Evolutionary conservation across 495 filamentous ascomycete species (phyloP).

Genomic region (Physcia stellaris): DNA sequence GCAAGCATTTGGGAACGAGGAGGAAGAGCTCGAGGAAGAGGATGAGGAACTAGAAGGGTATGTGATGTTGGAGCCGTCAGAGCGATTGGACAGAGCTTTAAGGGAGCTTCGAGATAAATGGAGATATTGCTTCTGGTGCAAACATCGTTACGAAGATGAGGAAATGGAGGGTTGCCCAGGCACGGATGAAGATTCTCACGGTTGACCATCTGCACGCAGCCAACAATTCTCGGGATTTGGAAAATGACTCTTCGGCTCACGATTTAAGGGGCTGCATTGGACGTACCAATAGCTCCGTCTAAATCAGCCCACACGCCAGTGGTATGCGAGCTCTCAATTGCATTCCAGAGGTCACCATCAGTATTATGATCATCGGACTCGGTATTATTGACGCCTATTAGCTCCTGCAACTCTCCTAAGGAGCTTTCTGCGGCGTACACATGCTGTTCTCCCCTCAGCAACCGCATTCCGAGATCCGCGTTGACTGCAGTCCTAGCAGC

Average conservation of each 20-base stretch:
- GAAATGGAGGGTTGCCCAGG: conserved; percentile 86
- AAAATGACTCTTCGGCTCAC: too few relatives aligned
- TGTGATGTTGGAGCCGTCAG: conserved; percentile 46
- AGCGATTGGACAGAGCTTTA: conserved; percentile 52
- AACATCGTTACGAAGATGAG: conserved; percentile 56
- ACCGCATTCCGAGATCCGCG: conserved; percentile 7
- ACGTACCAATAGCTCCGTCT: too few relatives aligned
- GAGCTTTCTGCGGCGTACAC: neutral
- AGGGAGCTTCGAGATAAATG: conserved; percentile 52
- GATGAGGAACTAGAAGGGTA: conserved; percentile 81
- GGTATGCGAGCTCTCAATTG: too few relatives aligned
- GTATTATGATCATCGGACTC: too few relatives aligned
- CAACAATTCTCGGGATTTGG: too few relatives aligned
- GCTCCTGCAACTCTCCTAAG: neutral
- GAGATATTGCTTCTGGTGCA: conserved; percentile 96
- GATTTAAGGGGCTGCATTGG: too few relatives aligned
- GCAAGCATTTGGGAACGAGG: conserved; percentile 37
- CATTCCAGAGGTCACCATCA: too few relatives aligned
- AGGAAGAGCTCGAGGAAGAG: conserved; percentile 68
- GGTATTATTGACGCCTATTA: neutral
- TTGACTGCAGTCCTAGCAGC: conserved; percentile 23
- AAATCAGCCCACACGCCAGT: too few relatives aligned
- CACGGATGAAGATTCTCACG: conserved; percentile 81
- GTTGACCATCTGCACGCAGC: too few relatives aligned
- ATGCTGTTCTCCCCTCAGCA: neutral